phyloP scores from a whole-genome alignment of 2,329 filamentous ascomycete genomes.

The Dendryphion nanum region DNA sequence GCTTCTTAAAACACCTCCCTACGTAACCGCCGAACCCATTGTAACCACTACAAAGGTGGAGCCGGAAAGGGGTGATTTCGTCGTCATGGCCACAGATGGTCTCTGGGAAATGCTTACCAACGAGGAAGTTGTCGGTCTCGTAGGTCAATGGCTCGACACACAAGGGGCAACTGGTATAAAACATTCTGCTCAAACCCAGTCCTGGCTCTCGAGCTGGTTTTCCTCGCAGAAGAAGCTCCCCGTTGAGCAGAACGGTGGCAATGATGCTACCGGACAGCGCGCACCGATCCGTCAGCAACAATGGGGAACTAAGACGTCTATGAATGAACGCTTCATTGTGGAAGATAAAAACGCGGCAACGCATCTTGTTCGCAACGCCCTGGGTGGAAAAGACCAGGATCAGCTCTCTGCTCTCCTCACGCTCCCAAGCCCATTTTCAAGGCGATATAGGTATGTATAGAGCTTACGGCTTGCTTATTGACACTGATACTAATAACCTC shows the following conservation, averaged over 20 bases:
- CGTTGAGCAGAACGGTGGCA: constrained; percentile 64
- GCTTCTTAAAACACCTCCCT: constrained; percentile 85
- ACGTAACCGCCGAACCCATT: constrained; percentile 94
- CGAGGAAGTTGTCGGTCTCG: constrained; percentile 93
- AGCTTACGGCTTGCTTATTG: constrained; percentile 1
- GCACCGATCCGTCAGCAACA: constrained; percentile 86
- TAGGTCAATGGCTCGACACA: constrained; percentile 93
- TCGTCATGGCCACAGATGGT: constrained; percentile 94
- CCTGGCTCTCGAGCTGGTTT: constrained; percentile 74
- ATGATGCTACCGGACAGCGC: constrained; percentile 66
- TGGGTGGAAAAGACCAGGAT: constrained; percentile 90
- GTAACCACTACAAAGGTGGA: constrained; percentile 91
- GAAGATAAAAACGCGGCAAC: constrained; percentile 96
- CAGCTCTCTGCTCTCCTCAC: constrained; percentile 92
- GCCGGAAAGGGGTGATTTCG: constrained; percentile 86
- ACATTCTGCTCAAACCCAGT: constrained; percentile 43
- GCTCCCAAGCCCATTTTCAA: constrained; percentile 83
- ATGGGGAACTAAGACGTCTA: constrained; percentile 76
- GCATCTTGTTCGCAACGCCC: constrained; percentile 89
- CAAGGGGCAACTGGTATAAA: constrained; percentile 54
- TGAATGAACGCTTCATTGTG: constrained; percentile 82
- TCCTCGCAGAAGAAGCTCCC: constrained; percentile 61
- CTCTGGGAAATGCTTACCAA: constrained; percentile 99
- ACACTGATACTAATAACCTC: constrained; percentile 15
- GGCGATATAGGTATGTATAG: constrained; percentile 77